These are phyloP conservation scores for Pleurotus eryngii DNA, from an alignment of 768 basidiomycete species.

Conservation along the genomic window DNA sequence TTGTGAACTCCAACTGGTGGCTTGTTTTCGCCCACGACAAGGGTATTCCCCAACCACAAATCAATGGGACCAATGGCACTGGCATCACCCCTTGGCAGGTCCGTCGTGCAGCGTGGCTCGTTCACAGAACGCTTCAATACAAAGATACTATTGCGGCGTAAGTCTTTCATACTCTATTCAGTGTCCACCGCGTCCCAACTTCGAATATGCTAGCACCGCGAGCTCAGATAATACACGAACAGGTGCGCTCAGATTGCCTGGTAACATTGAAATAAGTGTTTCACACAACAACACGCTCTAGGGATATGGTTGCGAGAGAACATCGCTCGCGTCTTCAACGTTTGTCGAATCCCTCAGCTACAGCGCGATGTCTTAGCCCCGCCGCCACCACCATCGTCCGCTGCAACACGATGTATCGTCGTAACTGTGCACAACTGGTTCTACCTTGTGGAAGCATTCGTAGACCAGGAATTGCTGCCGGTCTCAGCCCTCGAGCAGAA, in stretches of 20 bases:
- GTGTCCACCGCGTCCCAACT: conserved; percentile 7
- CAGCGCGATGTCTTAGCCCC: conserved; percentile 61
- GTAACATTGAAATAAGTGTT: background rate
- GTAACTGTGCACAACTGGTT: conserved; percentile 76
- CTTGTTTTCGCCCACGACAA: conserved; percentile 77
- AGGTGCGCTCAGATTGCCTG: conserved; percentile 34
- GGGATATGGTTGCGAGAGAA: conserved; percentile 65
- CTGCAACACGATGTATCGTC: conserved; percentile 56
- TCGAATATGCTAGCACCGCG: conserved; percentile 54
- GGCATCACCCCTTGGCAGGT: conserved; percentile 81
- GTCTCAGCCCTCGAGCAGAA: conserved; percentile 40
- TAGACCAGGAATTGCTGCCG: conserved; percentile 31
- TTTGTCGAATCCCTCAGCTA: conserved; percentile 68
- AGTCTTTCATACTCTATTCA: conserved; percentile 20
- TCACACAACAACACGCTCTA: conserved; percentile 12
- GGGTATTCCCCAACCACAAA: conserved; percentile 45
- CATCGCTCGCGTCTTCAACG: conserved; percentile 67
- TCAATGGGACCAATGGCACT: conserved; percentile 29
- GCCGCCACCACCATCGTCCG: conserved; percentile 37
- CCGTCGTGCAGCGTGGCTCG: conserved; percentile 78
- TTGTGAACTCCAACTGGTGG: conserved; percentile 97
- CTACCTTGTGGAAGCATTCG: conserved; percentile 72
- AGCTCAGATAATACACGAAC: conserved; percentile 65
- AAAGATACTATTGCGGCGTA: conserved; percentile 64
- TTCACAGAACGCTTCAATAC: conserved; percentile 69